Base-by-base conservation (phyloP, 2,329 filamentous ascomycete species). In the Sporothrix brunneoviolacea region DNA sequence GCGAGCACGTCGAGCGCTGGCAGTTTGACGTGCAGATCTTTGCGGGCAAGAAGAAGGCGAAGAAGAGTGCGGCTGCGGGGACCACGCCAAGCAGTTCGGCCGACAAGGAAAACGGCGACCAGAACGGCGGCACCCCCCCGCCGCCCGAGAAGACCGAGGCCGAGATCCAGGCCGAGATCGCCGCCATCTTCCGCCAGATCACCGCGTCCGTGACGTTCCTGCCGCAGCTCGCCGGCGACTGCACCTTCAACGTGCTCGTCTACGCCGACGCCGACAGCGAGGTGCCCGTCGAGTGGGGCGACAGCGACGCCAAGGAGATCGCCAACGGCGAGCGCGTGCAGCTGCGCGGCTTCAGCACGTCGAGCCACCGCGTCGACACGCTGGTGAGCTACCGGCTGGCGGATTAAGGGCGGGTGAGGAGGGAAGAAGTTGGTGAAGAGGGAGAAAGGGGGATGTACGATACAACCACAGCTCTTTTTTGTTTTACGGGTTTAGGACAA, bases 241-340 rank as follows among this genome's bases (percentile, higher is more conserved):
- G 91, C 75, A 97, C 93, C 10, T 98, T 98, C 76, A 98, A 98
- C 64, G 91, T 98, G 42, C 79, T 98, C 36, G 93, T 98, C 4
- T 98, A 98, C 65, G 93, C 93, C 47, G 91, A 98, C 65, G 91
- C 91, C 16, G 91, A 97, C 68, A 93, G 87, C 52, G 91, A 97
- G 42, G 93, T 98, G 13, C 93, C 93, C 4, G 84, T 98, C 52
- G 93, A 98, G 68, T 98, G 93, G 93, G 93, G 93, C 41, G 93
- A 98, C 70, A 95, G 89, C 59, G 93, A 97, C 68, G 91, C 91
- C 49, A 96, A 95, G 72, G 93, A 98, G 74, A 96, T 98, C 57
- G 76, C 84, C 64, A 88, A 93, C 61, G 91, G 88, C 37, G 93
- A 98, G 74, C 90, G 93, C 64, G 93, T 98, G 27, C 91, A 96